These are phyloP conservation scores for Amylostereum areolatum DNA, from an alignment of 1,284 basidiomycete genomes.

Conservation along the genomic window DNA sequence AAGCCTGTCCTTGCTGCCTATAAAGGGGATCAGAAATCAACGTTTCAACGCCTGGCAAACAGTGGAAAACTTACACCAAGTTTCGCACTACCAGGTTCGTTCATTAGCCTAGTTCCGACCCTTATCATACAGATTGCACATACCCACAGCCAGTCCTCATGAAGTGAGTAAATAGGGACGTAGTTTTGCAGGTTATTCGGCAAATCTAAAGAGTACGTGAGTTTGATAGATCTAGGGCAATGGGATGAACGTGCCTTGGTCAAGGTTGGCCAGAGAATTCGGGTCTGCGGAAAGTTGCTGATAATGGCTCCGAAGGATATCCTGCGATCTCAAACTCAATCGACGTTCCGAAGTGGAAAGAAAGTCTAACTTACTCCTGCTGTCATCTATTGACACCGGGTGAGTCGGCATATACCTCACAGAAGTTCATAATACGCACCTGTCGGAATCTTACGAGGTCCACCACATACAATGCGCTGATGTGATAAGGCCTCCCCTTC, in stretches of 20 bases:
- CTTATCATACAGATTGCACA: slow-evolving; percentile 17
- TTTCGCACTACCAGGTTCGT: slow-evolving; percentile 57
- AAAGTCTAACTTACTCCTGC: slow-evolving; percentile 57
- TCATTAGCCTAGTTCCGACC: too few relatives aligned
- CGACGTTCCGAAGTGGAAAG: neutral
- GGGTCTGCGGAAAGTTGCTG: slow-evolving; percentile 92
- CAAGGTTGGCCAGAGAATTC: slow-evolving; percentile 89
- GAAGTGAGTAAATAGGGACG: slow-evolving; percentile 84
- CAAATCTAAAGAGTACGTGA: slow-evolving; percentile 51
- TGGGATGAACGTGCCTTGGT: slow-evolving; percentile 60
- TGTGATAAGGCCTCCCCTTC: slow-evolving; percentile 82
- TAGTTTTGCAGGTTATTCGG: slow-evolving; percentile 88
- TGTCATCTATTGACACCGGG: slow-evolving; percentile 17
- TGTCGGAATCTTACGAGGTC: slow-evolving; percentile 94
- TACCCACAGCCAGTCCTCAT: slow-evolving; percentile 92
- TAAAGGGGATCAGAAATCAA: slow-evolving; percentile 3
- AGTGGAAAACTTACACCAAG: slow-evolving; percentile 63
- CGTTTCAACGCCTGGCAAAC: slow-evolving; percentile 12
- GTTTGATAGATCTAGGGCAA: neutral
- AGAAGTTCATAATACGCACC: slow-evolving; percentile 29
- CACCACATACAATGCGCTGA: slow-evolving; percentile 94
- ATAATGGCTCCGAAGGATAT: slow-evolving; percentile 88
- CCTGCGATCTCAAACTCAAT: slow-evolving; percentile 34
- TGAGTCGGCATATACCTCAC: too few relatives aligned
- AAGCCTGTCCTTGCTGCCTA: slow-evolving; percentile 76